Conservation (phyloP, 2,329 filamentous ascomycete species). For the Incumbomyces lentus region DNA sequence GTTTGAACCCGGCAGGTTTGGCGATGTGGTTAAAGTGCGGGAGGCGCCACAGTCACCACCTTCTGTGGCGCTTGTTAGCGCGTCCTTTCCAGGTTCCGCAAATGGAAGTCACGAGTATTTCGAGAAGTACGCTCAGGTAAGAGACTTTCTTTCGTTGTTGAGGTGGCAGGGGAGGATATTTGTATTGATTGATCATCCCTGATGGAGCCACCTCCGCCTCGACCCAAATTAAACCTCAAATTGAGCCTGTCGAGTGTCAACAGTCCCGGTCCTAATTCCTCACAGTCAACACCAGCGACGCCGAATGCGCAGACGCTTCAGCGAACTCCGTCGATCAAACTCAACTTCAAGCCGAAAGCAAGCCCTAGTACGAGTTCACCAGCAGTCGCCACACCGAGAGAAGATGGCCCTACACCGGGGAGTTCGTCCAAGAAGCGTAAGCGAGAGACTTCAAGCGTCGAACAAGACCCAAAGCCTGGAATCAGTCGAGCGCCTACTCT, state of each 20-base stretch:
- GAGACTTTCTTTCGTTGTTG: not conserved
- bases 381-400: conserved; percentile 15
- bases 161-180: too few species aligned
- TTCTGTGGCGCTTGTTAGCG: too few species aligned
- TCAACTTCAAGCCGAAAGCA: conserved; percentile 11
- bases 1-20: not conserved
- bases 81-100: too few species aligned
- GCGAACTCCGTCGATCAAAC: conserved; percentile 20
- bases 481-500: not conserved
- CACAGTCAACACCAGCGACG: conserved; percentile 12
- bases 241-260: conserved; percentile 9
- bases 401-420: conserved; percentile 13
- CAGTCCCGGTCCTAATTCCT: not conserved
- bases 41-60: too few species aligned
- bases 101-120: too few species aligned
- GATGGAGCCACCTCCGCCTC: conserved; percentile 10
- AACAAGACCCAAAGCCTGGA: not conserved
- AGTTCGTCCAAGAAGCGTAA: conserved; percentile 24
- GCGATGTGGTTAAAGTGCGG: not conserved
- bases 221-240: conserved; percentile 23
- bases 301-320: conserved; percentile 11
- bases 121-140: not conserved
- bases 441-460: not conserved
- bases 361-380: conserved; percentile 15
- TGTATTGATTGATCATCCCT: not conserved